Percentiles rank a stretch among this genome's conserved stretches.
phyloP scores from a whole-genome alignment of 805 yeast genomes.

The Candida andamanensis region DNA sequence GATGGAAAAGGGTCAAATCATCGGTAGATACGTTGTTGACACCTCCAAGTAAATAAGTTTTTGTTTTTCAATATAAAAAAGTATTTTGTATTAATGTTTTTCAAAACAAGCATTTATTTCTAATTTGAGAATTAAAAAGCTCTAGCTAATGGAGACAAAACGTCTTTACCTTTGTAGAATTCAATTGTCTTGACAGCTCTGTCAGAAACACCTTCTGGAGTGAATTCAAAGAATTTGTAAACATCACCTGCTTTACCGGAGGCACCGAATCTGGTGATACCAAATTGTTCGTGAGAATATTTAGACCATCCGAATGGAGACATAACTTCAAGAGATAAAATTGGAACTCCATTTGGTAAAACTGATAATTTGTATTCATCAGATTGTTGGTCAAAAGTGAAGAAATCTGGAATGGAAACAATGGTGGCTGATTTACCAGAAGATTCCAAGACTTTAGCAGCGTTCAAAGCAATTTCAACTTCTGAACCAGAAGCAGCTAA shows the following conservation, averaged over 20 bases:
- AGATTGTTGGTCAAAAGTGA: constrained; percentile 80
- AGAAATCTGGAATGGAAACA: constrained; percentile 90
- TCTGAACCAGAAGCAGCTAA: constrained; percentile 93
- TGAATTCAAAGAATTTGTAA: constrained; percentile 82
- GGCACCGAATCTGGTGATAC: constrained; percentile 93
- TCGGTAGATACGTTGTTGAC: constrained; percentile 44
- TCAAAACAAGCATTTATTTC: too few species aligned
- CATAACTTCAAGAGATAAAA: constrained; percentile 89
- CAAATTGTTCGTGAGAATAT: constrained; percentile 94
- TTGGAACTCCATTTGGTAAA: constrained; percentile 91
- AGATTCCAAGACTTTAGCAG: constrained; percentile 65
- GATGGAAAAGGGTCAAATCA: constrained; percentile 39
- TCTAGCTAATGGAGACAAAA: constrained; percentile 70
- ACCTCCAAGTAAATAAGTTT: constrained; percentile 25
- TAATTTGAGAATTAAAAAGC: too few species aligned
- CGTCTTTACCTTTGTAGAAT: constrained; percentile 72
- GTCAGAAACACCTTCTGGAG: constrained; percentile 85
- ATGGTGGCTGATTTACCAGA: constrained; percentile 72
- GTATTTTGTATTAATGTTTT: too few species aligned
- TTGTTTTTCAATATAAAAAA: not conserved
- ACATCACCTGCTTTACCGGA: constrained; percentile 84
- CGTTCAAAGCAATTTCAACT: constrained; percentile 75
- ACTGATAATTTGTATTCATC: constrained; percentile 76
- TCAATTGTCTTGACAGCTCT: constrained; percentile 76
- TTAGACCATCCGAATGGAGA: constrained; percentile 87